phyloP scores from a whole-genome alignment of 2,329 filamentous ascomycete species.

The Eurotiales sp. region DNA sequence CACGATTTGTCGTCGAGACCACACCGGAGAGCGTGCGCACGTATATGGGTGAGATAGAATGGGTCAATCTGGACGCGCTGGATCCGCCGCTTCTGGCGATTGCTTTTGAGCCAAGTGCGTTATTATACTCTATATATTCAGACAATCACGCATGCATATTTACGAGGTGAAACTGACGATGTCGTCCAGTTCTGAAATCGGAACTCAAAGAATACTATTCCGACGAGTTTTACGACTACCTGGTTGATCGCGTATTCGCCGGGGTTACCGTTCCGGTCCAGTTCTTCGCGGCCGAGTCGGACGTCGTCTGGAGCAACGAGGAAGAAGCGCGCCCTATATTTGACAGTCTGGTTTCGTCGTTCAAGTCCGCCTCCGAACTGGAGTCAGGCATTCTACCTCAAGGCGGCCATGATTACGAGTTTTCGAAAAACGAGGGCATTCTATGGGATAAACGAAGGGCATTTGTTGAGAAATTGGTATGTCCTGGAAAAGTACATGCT shows the following conservation, averaged over 20 bases:
- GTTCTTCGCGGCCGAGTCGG: conserved; percentile 11
- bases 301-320: conserved; percentile 12
- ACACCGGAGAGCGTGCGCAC: conserved; percentile 11
- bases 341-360: conserved; percentile 4
- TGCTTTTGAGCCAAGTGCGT: conserved; percentile 14
- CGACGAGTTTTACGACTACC: conserved; percentile 10
- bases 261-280: conserved; percentile 13
- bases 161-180: not conserved
- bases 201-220: conserved; percentile 12
- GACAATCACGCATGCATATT: not conserved
- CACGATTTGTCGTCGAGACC: conserved; percentile 10
- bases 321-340: conserved; percentile 13
- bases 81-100: not conserved
- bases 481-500: not conserved
- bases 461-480: conserved; percentile 15
- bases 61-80: conserved; percentile 12
- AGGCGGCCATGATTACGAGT: conserved; percentile 15
- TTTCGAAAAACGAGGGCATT: conserved; percentile 1
- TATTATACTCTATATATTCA: not conserved
- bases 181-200: conserved; percentile 9
- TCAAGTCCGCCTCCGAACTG: conserved; percentile 7
- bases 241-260: conserved; percentile 7
- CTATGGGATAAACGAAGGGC: conserved; percentile 9
- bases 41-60: conserved; percentile 14
- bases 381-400: conserved; percentile 8